These are phyloP conservation scores for Phytopythium ostracodes DNA, from an alignment of 352 stramenopile species.

Conservation along the genomic window DNA sequence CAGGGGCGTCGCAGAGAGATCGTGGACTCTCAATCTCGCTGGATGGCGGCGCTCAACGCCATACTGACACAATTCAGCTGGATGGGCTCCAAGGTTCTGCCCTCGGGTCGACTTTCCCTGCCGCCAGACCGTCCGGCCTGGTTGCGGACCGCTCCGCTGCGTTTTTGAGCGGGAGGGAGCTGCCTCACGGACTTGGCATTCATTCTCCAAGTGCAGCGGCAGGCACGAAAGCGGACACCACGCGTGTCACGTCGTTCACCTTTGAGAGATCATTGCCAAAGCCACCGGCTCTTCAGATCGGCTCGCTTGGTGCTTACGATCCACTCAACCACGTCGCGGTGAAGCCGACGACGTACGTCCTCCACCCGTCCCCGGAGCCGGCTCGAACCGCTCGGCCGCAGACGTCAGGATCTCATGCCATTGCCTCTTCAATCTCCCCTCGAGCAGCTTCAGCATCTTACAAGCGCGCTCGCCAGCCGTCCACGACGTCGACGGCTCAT, in stretches of 20 bases:
- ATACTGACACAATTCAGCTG: background rate
- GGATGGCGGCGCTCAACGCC: background rate
- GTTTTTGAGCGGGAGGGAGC: background rate
- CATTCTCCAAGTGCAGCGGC: background rate
- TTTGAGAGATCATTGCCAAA: background rate
- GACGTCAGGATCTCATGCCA: background rate
- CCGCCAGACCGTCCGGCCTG: background rate
- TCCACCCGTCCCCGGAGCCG: background rate
- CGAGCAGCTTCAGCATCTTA: conserved; percentile 3
- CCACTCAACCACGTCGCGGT: conserved; percentile 1
- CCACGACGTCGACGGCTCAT: background rate
- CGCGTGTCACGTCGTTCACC: conserved; percentile 1
- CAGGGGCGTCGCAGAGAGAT: background rate
- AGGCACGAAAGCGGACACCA: background rate
- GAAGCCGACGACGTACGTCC: conserved; percentile 4
- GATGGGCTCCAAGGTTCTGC: background rate
- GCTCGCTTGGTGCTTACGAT: background rate
- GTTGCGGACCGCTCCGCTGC: background rate
- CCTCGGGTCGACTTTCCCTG: background rate
- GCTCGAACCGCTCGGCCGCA: background rate
- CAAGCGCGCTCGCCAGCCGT: conserved; percentile 3
- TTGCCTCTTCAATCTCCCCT: background rate
- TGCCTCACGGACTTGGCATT: background rate
- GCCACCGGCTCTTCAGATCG: conserved; percentile 1
- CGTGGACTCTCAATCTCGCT: background rate